phyloP scores from a whole-genome alignment of 2,329 filamentous ascomycete genomes.

The Colletotrichum brevisporum region DNA sequence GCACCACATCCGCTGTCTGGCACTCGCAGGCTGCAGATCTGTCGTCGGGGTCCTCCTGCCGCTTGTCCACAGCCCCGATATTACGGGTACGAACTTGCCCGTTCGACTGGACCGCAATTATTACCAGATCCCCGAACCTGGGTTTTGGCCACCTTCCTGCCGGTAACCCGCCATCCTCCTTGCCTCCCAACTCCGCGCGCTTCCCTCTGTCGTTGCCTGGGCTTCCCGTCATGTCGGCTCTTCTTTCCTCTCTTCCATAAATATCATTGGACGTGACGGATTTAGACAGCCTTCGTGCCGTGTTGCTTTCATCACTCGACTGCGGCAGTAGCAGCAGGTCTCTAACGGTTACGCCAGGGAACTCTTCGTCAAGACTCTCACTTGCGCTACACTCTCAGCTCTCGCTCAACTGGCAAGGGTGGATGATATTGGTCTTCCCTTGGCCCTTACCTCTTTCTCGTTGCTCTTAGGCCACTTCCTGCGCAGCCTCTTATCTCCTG shows the following conservation, averaged over 20 bases:
- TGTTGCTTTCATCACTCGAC: slow-evolving; percentile 23
- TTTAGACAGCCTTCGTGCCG: slow-evolving; percentile 8
- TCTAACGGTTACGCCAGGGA: slow-evolving; percentile 29
- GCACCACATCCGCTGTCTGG: background rate
- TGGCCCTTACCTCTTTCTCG: background rate
- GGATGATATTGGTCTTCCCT: background rate
- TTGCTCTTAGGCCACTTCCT: background rate
- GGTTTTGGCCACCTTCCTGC: slow-evolving; percentile 33
- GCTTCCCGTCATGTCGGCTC: slow-evolving; percentile 5
- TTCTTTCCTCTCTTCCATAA: slow-evolving; percentile 25
- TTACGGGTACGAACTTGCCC: background rate
- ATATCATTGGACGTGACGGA: slow-evolving; percentile 27
- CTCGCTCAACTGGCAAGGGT: background rate
- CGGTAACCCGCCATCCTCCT: slow-evolving; percentile 26
- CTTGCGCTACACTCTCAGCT: background rate
- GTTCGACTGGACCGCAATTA: slow-evolving; percentile 7
- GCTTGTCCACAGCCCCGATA: slow-evolving; percentile 19
- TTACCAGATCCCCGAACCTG: slow-evolving; percentile 19
- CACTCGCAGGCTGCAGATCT: slow-evolving; percentile 5
- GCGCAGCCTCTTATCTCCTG: background rate
- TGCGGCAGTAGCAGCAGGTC: slow-evolving; percentile 5
- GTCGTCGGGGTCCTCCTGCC: slow-evolving; percentile 13
- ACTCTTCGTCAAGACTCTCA: slow-evolving; percentile 7
- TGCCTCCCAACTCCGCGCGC: slow-evolving; percentile 1
- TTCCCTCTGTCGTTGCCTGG: background rate